These are phyloP conservation scores for Rhytidiadelphus loreus DNA, from an alignment of 225 moss, liverwort and hornwort species.

Conservation along the genomic window DNA sequence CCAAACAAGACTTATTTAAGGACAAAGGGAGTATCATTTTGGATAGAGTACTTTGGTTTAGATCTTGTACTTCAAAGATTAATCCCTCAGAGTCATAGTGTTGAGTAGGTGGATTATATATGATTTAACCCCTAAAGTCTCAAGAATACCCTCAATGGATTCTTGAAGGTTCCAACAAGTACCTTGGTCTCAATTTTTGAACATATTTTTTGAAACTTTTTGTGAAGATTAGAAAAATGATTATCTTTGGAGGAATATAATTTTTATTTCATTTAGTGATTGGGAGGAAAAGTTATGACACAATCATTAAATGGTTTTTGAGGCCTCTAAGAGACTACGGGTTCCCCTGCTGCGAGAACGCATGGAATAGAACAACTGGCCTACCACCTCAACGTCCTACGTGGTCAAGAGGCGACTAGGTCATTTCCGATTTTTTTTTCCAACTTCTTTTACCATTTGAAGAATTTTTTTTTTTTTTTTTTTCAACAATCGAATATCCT, in stretches of 20 bases:
- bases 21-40: not conserved
- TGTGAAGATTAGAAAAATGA: not conserved
- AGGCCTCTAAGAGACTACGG: no score
- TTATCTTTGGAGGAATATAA: not conserved
- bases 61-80: accelerated
- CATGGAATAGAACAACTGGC: no score
- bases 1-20: no score
- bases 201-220: not conserved
- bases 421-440: no score
- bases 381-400: no score
- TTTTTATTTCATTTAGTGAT: not conserved
- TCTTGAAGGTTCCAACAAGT: not conserved
- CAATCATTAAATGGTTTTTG: no score
- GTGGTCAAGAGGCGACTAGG: no score
- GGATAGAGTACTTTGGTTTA: not conserved
- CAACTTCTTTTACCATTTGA: no score
- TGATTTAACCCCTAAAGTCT: not conserved
- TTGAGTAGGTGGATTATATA: no score
- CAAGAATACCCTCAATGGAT: accelerated
- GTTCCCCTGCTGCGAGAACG: no score
- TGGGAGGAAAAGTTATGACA: not conserved
- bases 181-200: not conserved
- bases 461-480: no score
- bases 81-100: accelerated
- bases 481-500: no score